Base-by-base conservation (phyloP, 2,329 filamentous ascomycete genomes). In the Fragosphaeria purpurea region DNA sequence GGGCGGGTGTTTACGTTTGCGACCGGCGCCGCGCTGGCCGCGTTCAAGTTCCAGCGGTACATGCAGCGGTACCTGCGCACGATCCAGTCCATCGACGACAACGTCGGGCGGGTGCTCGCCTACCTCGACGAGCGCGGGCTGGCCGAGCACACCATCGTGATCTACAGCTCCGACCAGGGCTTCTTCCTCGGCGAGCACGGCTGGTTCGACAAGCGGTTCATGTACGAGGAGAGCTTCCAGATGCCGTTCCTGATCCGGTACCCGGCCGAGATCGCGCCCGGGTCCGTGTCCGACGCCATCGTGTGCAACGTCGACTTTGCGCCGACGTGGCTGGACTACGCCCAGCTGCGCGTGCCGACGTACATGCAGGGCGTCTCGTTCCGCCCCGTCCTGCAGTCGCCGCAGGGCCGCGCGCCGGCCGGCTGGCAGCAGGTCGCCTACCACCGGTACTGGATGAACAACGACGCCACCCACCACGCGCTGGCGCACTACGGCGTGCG, bases 191-290 rank as follows among this genome's bases (percentile, higher is more conserved):
- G 74, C 7, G 75, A 78, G 52, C 75, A 78, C 53, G 74, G 75
- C 48, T 78, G 74, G 74, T 77, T 77, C 56, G 75, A 77, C 59
- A 78, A 78, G 61, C 69, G 75, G 4, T 77, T 78, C 59, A 77
- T 78, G 70, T 78, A 78, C 60, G 74, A 79, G 54, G 73, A 78
- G 59, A 69, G 64, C 11, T 77, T 78, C 61, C 74, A 77, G 60
- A 77, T 78, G 75, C 74, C 75, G 0, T 74, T 77, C 45, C 57
- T 77, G 4, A 64, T 74, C 7, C 67, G 70, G 0, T 74, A 72
- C 44, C 74, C 75, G 35, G 0, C 53, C 47, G 0, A 65, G 65
- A 74, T 77, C 50, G 42, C 48, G 1, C 51, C 68, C 0, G 65
- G 66, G 0, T 63, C 60, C 0, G 60, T 74, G 0, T 72, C 67